phyloP scores from a whole-genome alignment of 2,329 filamentous ascomycete genomes.

The Nigrospora sphaerica region DNA sequence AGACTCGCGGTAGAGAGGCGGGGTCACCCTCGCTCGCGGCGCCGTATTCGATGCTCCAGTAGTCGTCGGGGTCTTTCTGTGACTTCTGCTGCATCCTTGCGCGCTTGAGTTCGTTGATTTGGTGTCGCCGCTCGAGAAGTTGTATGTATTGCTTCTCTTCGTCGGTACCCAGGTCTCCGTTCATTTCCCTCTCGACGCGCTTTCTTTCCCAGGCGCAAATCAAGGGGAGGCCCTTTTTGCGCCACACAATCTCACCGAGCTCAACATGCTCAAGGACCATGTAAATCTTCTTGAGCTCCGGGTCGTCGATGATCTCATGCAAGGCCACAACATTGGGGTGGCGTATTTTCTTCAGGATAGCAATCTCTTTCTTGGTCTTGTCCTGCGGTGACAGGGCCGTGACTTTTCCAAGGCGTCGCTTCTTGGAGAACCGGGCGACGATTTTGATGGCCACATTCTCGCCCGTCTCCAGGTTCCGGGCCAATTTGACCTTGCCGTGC shows the following conservation, averaged over 20 bases:
- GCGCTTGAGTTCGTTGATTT: constrained; percentile 49
- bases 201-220: constrained; percentile 78
- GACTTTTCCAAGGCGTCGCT: constrained; percentile 81
- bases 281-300: constrained; percentile 94
- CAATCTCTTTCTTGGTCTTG: constrained; percentile 92
- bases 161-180: constrained; percentile 48
- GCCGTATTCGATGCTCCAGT: constrained; percentile 82
- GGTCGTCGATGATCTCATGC: constrained; percentile 95
- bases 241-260: constrained; percentile 89
- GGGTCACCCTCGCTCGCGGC: constrained; percentile 46
- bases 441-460: constrained; percentile 96
- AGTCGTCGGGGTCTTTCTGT: constrained; percentile 43
- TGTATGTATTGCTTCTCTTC: constrained; percentile 56
- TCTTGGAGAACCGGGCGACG: constrained; percentile 91
- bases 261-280: constrained; percentile 95
- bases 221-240: constrained; percentile 77
- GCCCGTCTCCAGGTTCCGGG: constrained; percentile 67
- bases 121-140: constrained; percentile 51
- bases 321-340: constrained; percentile 96
- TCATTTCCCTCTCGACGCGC: constrained; percentile 67
- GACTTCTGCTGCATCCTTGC: constrained; percentile 40
- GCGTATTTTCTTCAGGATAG: constrained; percentile 95
- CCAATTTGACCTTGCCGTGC: constrained; percentile 96
- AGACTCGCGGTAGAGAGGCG: constrained; percentile 22
- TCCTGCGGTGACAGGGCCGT: constrained; percentile 58